Base-by-base conservation (phyloP, 257 asterid genomes). In the Nicotiana knightiana region DNA sequence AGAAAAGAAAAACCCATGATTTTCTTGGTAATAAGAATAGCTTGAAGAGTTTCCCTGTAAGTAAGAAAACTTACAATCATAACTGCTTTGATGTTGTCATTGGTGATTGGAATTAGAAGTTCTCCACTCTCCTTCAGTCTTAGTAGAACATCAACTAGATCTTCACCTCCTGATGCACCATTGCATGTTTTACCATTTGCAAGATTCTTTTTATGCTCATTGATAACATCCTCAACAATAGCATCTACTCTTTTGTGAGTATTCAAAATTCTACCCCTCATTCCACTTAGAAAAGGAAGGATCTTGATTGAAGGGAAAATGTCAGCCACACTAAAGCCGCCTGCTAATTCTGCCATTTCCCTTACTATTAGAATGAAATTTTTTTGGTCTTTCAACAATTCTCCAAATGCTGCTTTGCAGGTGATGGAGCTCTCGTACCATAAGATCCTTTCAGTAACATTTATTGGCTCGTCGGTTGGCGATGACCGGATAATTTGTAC, bases 31-130 rank as follows among this genome's bases (percentile, higher is more conserved):
- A 37, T 37, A 37, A 5, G 43, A 37, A 37, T 37, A 5, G 1
- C 6, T 37, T 37, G 39, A 37, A 6, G 43, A 4, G 10, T 48
- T 48, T 10, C 15, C 55, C 55, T 0, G 0, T 3, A 16, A 66
- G 3, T 12, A 66, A 66, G 3, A 15, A 66, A 4, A 75, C 85
- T 73, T 62, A 82, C 77, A 75, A 71, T 73, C 12, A 82, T 75
- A 61, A 82, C 26, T 43, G 82, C 85, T 76, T 82, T 82, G n/a
- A 82, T 82, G 67, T 82, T 82, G 46, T 82, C 82, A 28, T 17
- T n/a, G 39, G 85, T 62, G 30, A 82, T 73, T 18, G 81, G 61
- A 6, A 73, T 58, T 4, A 51, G 71, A 24, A 71, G 81, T 8
- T 30, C 81, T 12, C 77, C 85, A 43, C 57, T 77, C 3, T 76